Conservation (phyloP, 352 stramenopile genomes). For the Pythium phragmitis region DNA sequence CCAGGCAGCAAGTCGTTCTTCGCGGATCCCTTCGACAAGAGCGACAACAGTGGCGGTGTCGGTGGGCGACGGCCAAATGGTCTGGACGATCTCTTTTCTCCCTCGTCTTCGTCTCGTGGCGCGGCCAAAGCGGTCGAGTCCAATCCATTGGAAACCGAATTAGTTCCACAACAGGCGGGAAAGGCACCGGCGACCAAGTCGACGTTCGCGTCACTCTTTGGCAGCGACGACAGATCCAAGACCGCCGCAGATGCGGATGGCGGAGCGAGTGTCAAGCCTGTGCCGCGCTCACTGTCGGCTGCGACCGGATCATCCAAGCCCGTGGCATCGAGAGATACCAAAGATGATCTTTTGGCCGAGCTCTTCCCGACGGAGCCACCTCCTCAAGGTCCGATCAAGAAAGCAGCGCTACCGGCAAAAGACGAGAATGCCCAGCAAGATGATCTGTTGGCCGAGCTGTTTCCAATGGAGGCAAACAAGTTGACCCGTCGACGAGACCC, state of each 20-base stretch:
- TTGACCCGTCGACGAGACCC: neutral
- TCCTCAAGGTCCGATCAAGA: constrained; percentile 1
- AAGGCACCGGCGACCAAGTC: constrained; percentile 11
- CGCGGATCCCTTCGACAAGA: constrained; percentile 26
- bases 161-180: neutral
- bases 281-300: neutral
- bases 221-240: constrained; percentile 3
- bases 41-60: neutral
- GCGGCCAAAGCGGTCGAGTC: constrained; percentile 3
- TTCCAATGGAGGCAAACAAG: constrained; percentile 12
- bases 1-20: constrained; percentile 12
- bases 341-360: constrained; percentile 24
- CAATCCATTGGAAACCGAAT: neutral
- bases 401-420: constrained; percentile 5
- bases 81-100: constrained; percentile 25
- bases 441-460: constrained; percentile 26
- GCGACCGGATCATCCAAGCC: neutral
- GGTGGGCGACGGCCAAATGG: neutral
- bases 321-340: neutral
- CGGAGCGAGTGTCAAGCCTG: constrained; percentile 2
- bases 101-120: constrained; percentile 11
- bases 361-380: constrained; percentile 15
- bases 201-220: constrained; percentile 28
- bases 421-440: constrained; percentile 24
- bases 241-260: neutral